Base-by-base conservation (phyloP, 768 basidiomycete genomes). In the Dioszegia crocea region DNA sequence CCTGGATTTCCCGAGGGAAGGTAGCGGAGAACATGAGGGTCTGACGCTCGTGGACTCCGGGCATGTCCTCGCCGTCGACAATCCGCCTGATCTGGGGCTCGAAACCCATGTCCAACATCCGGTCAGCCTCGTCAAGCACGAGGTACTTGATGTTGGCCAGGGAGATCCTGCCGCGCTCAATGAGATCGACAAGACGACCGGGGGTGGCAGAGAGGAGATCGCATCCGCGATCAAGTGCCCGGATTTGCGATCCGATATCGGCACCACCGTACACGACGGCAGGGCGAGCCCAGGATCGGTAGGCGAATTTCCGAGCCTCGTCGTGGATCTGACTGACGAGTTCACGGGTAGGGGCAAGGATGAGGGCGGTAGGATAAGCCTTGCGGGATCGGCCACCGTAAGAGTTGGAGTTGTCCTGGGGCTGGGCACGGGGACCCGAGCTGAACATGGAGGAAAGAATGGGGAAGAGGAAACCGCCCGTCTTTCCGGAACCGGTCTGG, bases 31-130 rank as follows among this genome's bases (percentile, higher is more conserved):
- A 99, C 96, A 99, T 99, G 80, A 99, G 88, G 1, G 96, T 99
- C 76, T 98, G 96, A 62, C 96, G 88, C 12, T 91, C 86, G 26
- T 83, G 79, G 14, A 87, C 85, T 45, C 86, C 88, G n/a, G 96
- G 91, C 96, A 99, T 99, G 77, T 99, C 96, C 73, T 92, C 91
- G 67, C 89, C 89, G 78, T 99, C 90, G 19, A 99, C 96, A 74
- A 99, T 99, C 30, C 91, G 84, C 64, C 96, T 85, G 73, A 99
- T 99, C 80, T 98, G 96, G 56, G 96, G 96, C 79, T 99, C 96
- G 83, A 99, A 99, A 87, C 96, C 96, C 96, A 99, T 99, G 82
- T 99, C 96, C 74, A 99, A 84, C 96, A 99, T 99, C 73, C 96
- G 89, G 82, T 99, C 96, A 61, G 96, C 96, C 81, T 99, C 96